Evolutionary conservation across 2,329 filamentous ascomycete genomes (phyloP), one percentile per base, ranked within the genome.

Genomic region (Rutstroemia sp.): DNA sequence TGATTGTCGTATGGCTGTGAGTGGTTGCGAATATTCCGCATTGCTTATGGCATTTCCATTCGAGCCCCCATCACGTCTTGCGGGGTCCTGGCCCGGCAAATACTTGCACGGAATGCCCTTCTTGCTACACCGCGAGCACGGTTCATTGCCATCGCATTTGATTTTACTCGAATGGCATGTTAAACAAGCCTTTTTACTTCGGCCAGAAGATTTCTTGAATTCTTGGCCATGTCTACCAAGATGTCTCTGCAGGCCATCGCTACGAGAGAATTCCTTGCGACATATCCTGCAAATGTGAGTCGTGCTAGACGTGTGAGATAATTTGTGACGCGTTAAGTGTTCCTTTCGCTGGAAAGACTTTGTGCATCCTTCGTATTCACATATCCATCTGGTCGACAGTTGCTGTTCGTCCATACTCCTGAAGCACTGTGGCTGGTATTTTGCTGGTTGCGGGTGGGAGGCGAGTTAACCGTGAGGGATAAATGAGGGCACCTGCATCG

Each of bases 121-220:
- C 59, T 74, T 75, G 4, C 61, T 59, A 47, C 74, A 77, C 2
- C 72, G 69, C 1, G 70, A 68, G 46, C 75, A 77, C 23, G 66
- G 68, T 1, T 63, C 55, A 12, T 72, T 71, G 1, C 75, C 75
- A 56, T 74, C 71, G 50, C 75, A 77, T 58, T 74, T 75, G 2
- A 71, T 74, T 63, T 77, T 77, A 58, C 72, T 75, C n/a, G 70
- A 65, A 49, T 74, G 75, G 27, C 75, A 77, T 6, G 71, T 67
- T 59, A 75, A 69, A 49, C 75, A 77, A 9, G 75, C 74, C 7
- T 69, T 67, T 27, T 71, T 71, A 23, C 69, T 69, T 47, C 74
- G 68, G 1, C 61, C 59, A 0, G 63, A 62, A 1, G 60, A 60
- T 18, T 34, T 57, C 23, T 60, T 66, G 56, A 61, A 67, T 7